Percentiles rank a stretch among this genome's conserved stretches.
phyloP scores from a whole-genome alignment of 164 flowering plant genomes.

The Tetracentron sinense region DNA sequence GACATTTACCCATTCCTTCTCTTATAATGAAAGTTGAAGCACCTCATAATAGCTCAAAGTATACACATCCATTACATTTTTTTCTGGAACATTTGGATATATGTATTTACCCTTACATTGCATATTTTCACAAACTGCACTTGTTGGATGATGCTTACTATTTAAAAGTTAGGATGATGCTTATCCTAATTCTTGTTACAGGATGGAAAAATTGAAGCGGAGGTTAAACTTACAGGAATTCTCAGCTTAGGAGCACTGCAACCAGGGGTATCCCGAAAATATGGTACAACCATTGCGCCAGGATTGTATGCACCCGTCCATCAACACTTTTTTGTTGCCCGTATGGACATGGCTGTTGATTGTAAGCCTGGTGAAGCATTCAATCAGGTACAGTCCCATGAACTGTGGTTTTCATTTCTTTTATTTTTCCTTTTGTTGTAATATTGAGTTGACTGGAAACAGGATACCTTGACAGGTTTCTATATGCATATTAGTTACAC shows the following conservation, averaged over 20 bases:
- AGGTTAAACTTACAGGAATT: constrained; percentile 86
- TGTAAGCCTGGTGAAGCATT: constrained; percentile 80
- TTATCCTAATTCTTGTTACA: constrained; percentile 19
- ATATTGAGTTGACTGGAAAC: too few relatives aligned
- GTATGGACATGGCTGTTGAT: constrained; percentile 92
- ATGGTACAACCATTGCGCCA: constrained; percentile 89
- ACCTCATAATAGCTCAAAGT: neutral
- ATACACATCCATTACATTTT: too few relatives aligned
- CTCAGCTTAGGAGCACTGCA: constrained; percentile 84
- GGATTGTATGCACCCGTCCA: constrained; percentile 91
- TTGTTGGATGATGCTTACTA: neutral
- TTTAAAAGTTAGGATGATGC: neutral
- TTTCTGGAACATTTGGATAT: too few relatives aligned
- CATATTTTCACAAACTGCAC: too few relatives aligned
- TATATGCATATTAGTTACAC: too few relatives aligned
- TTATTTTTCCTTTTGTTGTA: too few relatives aligned
- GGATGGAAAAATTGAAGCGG: constrained; percentile 95
- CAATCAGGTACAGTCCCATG: constrained; percentile 55
- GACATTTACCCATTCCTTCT: too few relatives aligned
- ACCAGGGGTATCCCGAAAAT: constrained; percentile 77
- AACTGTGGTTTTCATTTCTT: too few relatives aligned
- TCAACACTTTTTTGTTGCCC: constrained; percentile 89
- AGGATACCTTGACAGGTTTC: too few relatives aligned
- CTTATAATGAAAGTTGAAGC: neutral
- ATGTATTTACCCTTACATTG: too few relatives aligned